These are phyloP conservation scores for Calonectria hawksworthii DNA, from an alignment of 2,329 filamentous ascomycete species.

Conservation along the genomic window DNA sequence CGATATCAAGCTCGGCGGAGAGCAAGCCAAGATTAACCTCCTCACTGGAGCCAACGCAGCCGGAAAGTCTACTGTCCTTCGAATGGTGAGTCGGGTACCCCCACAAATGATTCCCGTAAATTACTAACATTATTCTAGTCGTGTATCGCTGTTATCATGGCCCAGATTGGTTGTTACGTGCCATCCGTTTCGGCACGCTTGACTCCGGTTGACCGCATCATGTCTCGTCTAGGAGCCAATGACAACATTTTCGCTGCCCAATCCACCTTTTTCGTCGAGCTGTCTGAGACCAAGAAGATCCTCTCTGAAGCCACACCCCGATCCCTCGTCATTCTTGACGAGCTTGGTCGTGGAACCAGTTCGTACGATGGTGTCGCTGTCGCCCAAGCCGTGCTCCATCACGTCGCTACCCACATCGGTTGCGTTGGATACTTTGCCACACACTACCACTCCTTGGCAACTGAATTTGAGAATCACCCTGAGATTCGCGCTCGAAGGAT, in stretches of 20 bases:
- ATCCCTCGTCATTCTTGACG: constrained; percentile 95
- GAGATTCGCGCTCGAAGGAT: constrained; percentile 90
- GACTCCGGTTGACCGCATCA: constrained; percentile 95
- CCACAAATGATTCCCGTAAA: not conserved
- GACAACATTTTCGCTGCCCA: constrained; percentile 99
- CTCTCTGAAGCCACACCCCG: constrained; percentile 93
- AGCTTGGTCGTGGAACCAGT: constrained; percentile 93
- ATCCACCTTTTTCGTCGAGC: constrained; percentile 97
- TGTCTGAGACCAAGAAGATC: constrained; percentile 98
- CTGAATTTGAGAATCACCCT: constrained; percentile 90
- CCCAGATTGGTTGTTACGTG: constrained; percentile 94
- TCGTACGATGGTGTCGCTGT: constrained; percentile 98
- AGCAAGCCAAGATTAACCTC: constrained; percentile 85
- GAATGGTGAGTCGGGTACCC: constrained; percentile 77
- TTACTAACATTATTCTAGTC: constrained; percentile 67
- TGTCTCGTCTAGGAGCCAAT: constrained; percentile 97
- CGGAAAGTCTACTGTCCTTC: constrained; percentile 94
- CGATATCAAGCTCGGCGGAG: constrained; percentile 87
- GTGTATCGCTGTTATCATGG: constrained; percentile 96
- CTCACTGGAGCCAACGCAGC: constrained; percentile 97
- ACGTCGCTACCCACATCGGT: constrained; percentile 92
- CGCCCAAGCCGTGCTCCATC: constrained; percentile 96
- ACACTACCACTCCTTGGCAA: constrained; percentile 94
- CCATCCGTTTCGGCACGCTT: constrained; percentile 86
- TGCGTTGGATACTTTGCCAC: constrained; percentile 98